phyloP scores from a whole-genome alignment of 2,329 filamentous ascomycete species.

The Penicillium paneum region DNA sequence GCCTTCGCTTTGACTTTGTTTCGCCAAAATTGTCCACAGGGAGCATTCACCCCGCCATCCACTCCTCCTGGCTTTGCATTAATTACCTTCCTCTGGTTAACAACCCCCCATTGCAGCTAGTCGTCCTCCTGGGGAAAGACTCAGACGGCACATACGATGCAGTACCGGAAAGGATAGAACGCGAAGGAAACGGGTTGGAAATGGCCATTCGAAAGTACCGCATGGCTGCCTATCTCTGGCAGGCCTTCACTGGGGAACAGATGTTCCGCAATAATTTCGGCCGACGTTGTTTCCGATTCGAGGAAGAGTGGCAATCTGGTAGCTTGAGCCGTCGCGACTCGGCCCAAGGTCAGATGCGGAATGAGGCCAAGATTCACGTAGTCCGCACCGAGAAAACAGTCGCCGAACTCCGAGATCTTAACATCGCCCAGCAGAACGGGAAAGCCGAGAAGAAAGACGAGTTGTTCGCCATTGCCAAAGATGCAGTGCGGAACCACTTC shows the following conservation, averaged over 20 bases:
- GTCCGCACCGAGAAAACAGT: slow-evolving; percentile 80
- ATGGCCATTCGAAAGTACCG: slow-evolving; percentile 84
- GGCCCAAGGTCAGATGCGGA: slow-evolving; percentile 70
- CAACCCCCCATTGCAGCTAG: slow-evolving; percentile 81
- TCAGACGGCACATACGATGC: slow-evolving; percentile 84
- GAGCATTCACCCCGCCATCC: slow-evolving; percentile 61
- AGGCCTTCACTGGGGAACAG: slow-evolving; percentile 93
- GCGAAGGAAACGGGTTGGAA: slow-evolving; percentile 78
- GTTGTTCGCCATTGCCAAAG: slow-evolving; percentile 71
- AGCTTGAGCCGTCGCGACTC: slow-evolving; percentile 73
- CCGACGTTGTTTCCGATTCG: slow-evolving; percentile 80
- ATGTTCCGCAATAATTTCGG: slow-evolving; percentile 89
- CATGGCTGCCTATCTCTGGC: slow-evolving; percentile 95
- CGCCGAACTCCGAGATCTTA: slow-evolving; percentile 73
- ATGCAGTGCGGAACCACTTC: slow-evolving; percentile 77
- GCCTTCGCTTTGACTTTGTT: slow-evolving; percentile 79
- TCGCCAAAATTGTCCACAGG: slow-evolving; percentile 72
- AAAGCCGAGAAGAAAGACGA: slow-evolving; percentile 67
- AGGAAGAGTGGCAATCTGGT: slow-evolving; percentile 90
- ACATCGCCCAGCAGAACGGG: slow-evolving; percentile 73
- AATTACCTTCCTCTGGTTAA: slow-evolving; percentile 80
- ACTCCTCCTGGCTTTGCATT: slow-evolving; percentile 75
- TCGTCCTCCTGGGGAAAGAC: slow-evolving; percentile 82
- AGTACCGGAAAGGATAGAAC: slow-evolving; percentile 68
- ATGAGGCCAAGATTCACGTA: slow-evolving; percentile 85